Evolutionary conservation across 495 filamentous ascomycete species (phyloP).

Genomic region (Clavariopsis aquatica): DNA sequence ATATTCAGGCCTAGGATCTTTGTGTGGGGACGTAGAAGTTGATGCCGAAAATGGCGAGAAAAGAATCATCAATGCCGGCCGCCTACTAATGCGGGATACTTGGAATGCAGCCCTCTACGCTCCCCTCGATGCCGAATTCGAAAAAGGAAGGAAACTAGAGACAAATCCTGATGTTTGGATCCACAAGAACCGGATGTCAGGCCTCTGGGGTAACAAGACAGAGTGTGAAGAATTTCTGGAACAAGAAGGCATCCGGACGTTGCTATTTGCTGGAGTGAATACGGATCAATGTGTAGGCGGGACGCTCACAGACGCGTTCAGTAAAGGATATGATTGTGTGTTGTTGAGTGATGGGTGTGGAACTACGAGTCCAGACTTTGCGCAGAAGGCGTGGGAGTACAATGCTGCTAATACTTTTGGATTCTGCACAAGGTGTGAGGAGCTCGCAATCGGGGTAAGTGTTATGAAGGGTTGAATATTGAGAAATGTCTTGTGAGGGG

Average conservation of each 20-base stretch:
- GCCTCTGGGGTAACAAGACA: constrained; percentile 51
- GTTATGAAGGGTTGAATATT: neutral
- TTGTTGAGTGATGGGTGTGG: constrained; percentile 57
- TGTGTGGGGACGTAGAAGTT: constrained; percentile 46
- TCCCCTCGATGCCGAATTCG: constrained; percentile 47
- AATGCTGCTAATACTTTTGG: constrained; percentile 50
- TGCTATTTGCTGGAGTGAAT: constrained; percentile 61
- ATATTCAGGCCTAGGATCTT: constrained; percentile 51
- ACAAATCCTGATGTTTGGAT: constrained; percentile 52
- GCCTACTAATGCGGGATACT: constrained; percentile 52
- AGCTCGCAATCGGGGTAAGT: constrained; percentile 43
- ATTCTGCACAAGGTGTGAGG: constrained; percentile 46
- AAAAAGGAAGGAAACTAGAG: constrained; percentile 39
- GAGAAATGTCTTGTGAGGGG: neutral
- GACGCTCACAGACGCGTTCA: constrained; percentile 56
- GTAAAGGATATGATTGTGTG: constrained; percentile 58
- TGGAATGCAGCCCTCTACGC: constrained; percentile 59
- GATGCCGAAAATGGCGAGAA: constrained; percentile 40
- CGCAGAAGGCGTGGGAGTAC: constrained; percentile 48
- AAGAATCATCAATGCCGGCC: constrained; percentile 48
- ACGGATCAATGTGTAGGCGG: constrained; percentile 63
- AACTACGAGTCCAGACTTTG: constrained; percentile 50
- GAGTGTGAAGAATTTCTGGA: constrained; percentile 45
- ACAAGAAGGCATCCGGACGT: constrained; percentile 49
- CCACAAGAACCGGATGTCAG: constrained; percentile 60